These are phyloP conservation scores for Kodamaea derodonti DNA, from an alignment of 1,139 yeast genomes.

Conservation along the genomic window DNA sequence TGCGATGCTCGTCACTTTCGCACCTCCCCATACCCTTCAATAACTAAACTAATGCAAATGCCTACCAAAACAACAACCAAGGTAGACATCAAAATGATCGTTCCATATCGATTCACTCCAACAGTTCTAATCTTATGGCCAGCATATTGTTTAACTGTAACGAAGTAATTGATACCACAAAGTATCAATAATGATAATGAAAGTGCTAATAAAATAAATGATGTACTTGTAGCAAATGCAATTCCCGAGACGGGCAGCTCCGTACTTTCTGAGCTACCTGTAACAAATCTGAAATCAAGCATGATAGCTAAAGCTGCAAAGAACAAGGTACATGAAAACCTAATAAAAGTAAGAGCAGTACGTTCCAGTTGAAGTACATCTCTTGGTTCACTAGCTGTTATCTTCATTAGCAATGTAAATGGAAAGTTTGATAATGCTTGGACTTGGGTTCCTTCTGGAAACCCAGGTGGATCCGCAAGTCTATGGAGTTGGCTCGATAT, in stretches of 20 bases:
- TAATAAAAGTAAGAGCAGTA: slow-evolving; percentile 50
- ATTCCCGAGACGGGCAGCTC: slow-evolving; percentile 3
- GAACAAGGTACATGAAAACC: slow-evolving; percentile 48
- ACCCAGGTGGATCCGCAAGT: neutral
- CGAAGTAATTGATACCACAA: slow-evolving; percentile 43
- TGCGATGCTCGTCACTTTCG: too few relatives aligned
- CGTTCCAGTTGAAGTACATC: slow-evolving; percentile 62
- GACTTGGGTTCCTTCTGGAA: neutral
- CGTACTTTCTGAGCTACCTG: slow-evolving; percentile 16
- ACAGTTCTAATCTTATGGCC: slow-evolving; percentile 39
- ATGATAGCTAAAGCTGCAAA: slow-evolving; percentile 51
- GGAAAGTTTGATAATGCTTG: neutral
- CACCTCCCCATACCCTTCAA: slow-evolving; percentile 34
- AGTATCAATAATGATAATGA: slow-evolving; percentile 39
- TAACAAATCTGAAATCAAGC: slow-evolving; percentile 46
- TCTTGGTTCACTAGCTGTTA: slow-evolving; percentile 53
- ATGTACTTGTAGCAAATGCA: slow-evolving; percentile 29
- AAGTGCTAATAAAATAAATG: slow-evolving; percentile 36
- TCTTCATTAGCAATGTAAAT: slow-evolving; percentile 13
- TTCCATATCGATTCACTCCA: slow-evolving; percentile 30
- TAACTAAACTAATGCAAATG: slow-evolving; percentile 39
- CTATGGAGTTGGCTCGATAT: neutral
- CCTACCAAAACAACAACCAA: slow-evolving; percentile 42
- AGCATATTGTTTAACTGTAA: slow-evolving; percentile 45
- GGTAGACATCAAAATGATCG: slow-evolving; percentile 35